phyloP scores from a whole-genome alignment of 768 basidiomycete species.

The Hydnomerulius pinastri region DNA sequence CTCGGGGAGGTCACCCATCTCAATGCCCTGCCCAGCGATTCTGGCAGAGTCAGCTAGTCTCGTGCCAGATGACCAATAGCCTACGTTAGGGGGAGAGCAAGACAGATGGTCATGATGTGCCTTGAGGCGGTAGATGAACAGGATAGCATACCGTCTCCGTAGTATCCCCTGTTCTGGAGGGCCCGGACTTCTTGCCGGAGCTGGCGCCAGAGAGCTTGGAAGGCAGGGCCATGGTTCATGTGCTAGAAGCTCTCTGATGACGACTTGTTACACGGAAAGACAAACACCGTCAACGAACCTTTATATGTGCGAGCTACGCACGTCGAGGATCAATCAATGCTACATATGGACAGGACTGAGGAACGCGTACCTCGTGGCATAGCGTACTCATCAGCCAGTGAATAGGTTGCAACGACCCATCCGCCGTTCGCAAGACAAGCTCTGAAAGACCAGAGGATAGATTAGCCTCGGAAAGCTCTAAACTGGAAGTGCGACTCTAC shows the following conservation, averaged over 20 bases:
- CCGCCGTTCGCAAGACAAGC: slow-evolving; percentile 65
- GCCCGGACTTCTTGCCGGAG: slow-evolving; percentile 65
- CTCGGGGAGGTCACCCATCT: slow-evolving; percentile 67
- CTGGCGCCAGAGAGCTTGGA: slow-evolving; percentile 73
- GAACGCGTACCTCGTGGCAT: slow-evolving; percentile 89
- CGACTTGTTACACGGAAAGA: neutral
- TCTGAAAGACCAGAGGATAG: slow-evolving; percentile 43
- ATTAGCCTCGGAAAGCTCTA: neutral
- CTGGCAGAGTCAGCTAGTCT: slow-evolving; percentile 66
- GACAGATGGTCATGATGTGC: slow-evolving; percentile 10
- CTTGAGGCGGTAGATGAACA: neutral
- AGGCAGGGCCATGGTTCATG: slow-evolving; percentile 77
- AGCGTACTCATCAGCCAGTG: slow-evolving; percentile 75
- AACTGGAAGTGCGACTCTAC: slow-evolving; percentile 10
- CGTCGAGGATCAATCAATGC: slow-evolving; percentile 8
- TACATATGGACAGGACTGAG: too few species aligned
- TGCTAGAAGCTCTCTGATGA: slow-evolving; percentile 45
- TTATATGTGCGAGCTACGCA: slow-evolving; percentile 76
- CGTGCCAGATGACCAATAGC: slow-evolving; percentile 81
- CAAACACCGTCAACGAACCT: slow-evolving; percentile 42
- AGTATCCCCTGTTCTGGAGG: slow-evolving; percentile 77
- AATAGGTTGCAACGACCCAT: slow-evolving; percentile 61
- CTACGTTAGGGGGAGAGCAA: slow-evolving; percentile 39
- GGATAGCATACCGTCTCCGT: slow-evolving; percentile 65
- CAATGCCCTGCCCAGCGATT: slow-evolving; percentile 51